Conservation (phyloP, 169 alveolate species). For the Theileria orientalis region DNA sequence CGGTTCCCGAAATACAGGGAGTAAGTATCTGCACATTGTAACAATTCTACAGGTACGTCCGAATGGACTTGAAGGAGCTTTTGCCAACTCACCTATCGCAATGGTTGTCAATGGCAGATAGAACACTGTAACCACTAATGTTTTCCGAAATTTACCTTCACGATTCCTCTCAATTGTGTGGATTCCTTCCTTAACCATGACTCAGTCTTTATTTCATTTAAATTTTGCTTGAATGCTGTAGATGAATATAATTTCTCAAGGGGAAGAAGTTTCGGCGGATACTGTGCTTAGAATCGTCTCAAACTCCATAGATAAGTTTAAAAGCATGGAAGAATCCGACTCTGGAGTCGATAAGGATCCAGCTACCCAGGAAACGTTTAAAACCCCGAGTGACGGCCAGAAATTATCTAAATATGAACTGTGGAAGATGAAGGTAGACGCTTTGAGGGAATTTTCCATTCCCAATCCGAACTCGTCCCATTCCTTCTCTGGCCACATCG, state of each 20-base stretch:
- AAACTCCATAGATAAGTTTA: conserved; percentile 8
- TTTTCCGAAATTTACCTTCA: not conserved
- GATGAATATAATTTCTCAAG: conserved; percentile 58
- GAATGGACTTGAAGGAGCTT: conserved; percentile 29
- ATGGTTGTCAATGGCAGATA: conserved; percentile 45
- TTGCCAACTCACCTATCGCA: conserved; percentile 50
- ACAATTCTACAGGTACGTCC: conserved; percentile 29
- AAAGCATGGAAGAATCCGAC: not conserved
- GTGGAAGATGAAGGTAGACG: conserved; percentile 37
- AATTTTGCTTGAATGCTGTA: too few species aligned
- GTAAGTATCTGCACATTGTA: not conserved
- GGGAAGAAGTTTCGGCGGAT: conserved; percentile 48
- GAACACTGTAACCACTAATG: conserved; percentile 19
- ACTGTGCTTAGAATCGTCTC: conserved; percentile 26
- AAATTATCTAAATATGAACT: conserved; percentile 16
- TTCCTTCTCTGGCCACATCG: not conserved
- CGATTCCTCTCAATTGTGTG: not conserved
- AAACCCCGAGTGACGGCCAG: not conserved
- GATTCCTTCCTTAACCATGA: not conserved
- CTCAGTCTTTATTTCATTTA: not conserved
- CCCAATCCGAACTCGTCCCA: not conserved
- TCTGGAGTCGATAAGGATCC: not conserved
- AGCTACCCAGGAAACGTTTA: not conserved
- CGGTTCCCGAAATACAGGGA: conserved; percentile 48
- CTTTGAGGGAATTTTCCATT: conserved; percentile 27